phyloP scores from a whole-genome alignment of 2,329 filamentous ascomycete species.

The Penicillium expansum region DNA sequence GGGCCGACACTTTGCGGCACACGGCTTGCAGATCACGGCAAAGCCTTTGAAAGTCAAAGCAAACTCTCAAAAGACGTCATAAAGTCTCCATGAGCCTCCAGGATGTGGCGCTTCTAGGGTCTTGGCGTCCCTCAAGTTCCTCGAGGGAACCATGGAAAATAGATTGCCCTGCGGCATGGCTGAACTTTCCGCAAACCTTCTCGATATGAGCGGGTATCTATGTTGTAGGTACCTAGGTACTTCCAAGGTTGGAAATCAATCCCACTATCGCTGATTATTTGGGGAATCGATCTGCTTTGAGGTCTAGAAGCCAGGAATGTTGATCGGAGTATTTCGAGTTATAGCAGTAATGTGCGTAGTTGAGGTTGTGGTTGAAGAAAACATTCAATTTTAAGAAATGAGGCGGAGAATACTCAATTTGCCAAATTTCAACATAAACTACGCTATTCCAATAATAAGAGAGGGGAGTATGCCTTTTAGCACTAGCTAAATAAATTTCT shows the following conservation, averaged over 20 bases:
- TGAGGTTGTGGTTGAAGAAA: not conserved
- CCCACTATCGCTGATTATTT: not conserved
- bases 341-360: not conserved
- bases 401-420: not conserved
- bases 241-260: not conserved
- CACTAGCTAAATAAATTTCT: not conserved
- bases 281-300: not conserved
- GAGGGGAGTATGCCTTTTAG: not conserved
- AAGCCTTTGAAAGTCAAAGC: not conserved
- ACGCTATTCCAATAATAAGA: not conserved
- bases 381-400: not conserved
- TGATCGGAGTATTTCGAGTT: not conserved
- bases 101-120: not conserved
- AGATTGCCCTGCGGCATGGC: not conserved
- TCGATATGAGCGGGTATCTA: not conserved
- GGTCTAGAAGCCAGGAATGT: not conserved
- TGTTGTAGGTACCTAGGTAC: too few relatives aligned
- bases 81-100: not conserved
- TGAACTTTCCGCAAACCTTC: not conserved
- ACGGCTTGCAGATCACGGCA: not conserved
- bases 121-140: constrained; percentile 5
- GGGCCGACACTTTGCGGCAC: not conserved
- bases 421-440: not conserved
- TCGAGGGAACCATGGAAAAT: not conserved
- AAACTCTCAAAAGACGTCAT: not conserved